Evolutionary conservation across 164 flowering plant genomes (phyloP), one percentile per base, ranked within the genome.

Genomic region (Dillenia turbinata): DNA sequence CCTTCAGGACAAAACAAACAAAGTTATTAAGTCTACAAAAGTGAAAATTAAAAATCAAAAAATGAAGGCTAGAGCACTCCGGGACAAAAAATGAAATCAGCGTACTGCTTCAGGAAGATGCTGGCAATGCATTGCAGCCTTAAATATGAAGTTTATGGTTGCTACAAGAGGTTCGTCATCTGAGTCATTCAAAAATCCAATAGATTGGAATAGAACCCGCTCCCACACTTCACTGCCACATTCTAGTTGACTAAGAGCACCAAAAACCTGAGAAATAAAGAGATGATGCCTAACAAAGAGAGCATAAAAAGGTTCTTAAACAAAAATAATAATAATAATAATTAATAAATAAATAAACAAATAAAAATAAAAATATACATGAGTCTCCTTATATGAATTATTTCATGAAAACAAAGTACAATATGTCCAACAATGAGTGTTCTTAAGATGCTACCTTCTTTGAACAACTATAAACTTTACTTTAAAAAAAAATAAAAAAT

Each of bases 31-130:
- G 56, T n/a, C 54, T 49, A 50, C 0, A 59, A 15, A 66, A 0
- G 46, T 8, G 15, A 45, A 56, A 16, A 47, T 33, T 7, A 48
- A 50, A 47, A 26, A 16, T 22, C 5, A 24, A 8, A 33, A 52
- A 63, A 59, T 53, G 24, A 51, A 13, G 54, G 51, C 17, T 49
- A 59, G 9, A 59, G 22, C 33, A 65, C 16, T 55, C 48, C 15
- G 50, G 53, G 58, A 14, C 60, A 66, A 40, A 33, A 45, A 48
- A 2, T 50, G 66, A 55, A 46, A 54, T 53, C 57, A 53, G 43
- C 95, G 55, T 84, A 95, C 99, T 60, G 97, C 96, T 83, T 87
- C 87, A 65, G 92, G 83, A 71, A 95, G 86, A 74, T 81, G 92
- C 71, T 90, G 96, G 69, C 97, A 90, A 43, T 88, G 88, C 48